Conservation (phyloP, 352 stramenopile species). For the Phytophthora megakarya region DNA sequence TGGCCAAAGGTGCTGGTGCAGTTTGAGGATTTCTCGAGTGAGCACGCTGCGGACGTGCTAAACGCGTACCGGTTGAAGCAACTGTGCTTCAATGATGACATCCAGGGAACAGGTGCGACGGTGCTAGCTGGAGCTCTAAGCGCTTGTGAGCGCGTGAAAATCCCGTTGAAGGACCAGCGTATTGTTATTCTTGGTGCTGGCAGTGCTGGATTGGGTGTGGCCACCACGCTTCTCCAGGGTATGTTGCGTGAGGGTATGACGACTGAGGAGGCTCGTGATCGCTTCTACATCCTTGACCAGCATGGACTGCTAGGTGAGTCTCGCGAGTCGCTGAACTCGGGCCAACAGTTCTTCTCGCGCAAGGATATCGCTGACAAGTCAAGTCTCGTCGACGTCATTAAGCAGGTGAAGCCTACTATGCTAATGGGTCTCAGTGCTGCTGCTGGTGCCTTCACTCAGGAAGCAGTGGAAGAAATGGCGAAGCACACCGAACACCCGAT, state of each 20-base stretch:
- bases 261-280: conserved; percentile 68
- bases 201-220: conserved; percentile 94
- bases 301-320: conserved; percentile 64
- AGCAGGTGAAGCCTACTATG: conserved; percentile 93
- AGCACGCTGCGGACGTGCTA: conserved; percentile 90
- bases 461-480: conserved; percentile 88
- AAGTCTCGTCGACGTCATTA: conserved; percentile 83
- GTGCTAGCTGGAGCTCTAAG: conserved; percentile 90
- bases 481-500: conserved; percentile 91
- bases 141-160: conserved; percentile 69
- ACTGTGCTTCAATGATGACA: conserved; percentile 98
- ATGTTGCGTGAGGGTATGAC: conserved; percentile 90
- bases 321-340: conserved; percentile 61
- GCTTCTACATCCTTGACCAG: conserved; percentile 85
- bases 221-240: conserved; percentile 85
- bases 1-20: conserved; percentile 96
- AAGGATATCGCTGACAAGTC: conserved; percentile 70
- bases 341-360: conserved; percentile 84
- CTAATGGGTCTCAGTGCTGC: conserved; percentile 93
- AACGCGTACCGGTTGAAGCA: conserved; percentile 95
- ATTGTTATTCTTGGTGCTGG: conserved; percentile 96
- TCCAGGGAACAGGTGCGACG: conserved; percentile 97
- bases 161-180: conserved; percentile 91
- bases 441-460: conserved; percentile 87
- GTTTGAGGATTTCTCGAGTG: conserved; percentile 97